Evolutionary conservation across 805 yeast species (phyloP), one percentile per base, ranked within the genome.

Genomic region (Zygosaccharomyces bisporus): DNA sequence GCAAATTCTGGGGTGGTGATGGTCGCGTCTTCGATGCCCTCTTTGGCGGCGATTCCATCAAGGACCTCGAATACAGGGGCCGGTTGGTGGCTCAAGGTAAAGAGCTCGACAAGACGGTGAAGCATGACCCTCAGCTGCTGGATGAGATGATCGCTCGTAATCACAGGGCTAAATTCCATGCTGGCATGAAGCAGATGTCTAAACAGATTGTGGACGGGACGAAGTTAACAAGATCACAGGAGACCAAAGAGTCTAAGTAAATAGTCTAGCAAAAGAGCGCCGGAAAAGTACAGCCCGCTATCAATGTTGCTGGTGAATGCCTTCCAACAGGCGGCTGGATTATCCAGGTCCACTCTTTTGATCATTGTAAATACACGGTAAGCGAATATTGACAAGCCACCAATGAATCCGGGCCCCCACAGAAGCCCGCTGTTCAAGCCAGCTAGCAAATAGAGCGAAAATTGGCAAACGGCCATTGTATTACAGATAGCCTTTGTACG

Each of bases 341-440:
- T 70, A 60, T 93, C 86, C 46, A 93, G 71, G 60, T 93, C 79
- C 6, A 90, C 97, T 13, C 68, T 72, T 44, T 68, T 70, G 54
- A 90, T 83, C 85, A 85, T 85, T 29, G 66, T 66, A 54, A 77
- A 73, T 29, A 93, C 63, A 52, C 95, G 75, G 49, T 74, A 79
- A 35, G 86, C 80, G 32, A 91, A 93, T 53, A 77, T 67, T 1
- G 78, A 75, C 20, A 83, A 77, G 6, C 86, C 84, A 19, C 77
- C 56, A 53, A 78, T 73, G 63, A 86, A 93, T 0, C 91, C 90
- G 0, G 95, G 95, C 1, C 96, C 96, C 82, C 83, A 75, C 16
- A 73, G 46, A 1, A 66, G 43, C 13, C 91, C 85, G 39, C 83
- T 81, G 60, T 81, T 67, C 17, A 76, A 56, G 1, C 97, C 98